phyloP scores from a whole-genome alignment of 352 stramenopile genomes.

The Phytophthora constricta region DNA sequence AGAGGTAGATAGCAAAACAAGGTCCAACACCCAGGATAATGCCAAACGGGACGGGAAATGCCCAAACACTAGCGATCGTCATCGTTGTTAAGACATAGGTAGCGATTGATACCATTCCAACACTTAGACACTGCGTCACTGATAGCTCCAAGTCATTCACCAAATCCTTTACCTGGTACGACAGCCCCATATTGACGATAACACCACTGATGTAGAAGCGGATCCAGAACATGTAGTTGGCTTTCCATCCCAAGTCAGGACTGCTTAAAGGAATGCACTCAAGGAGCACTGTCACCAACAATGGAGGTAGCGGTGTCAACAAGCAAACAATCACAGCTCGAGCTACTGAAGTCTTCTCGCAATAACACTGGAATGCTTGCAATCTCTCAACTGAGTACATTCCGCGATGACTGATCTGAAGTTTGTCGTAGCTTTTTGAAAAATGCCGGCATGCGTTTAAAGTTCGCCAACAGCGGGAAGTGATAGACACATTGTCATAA shows the following conservation, averaged over 20 bases:
- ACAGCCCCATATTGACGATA: constrained; percentile 4
- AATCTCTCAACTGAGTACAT: constrained; percentile 48
- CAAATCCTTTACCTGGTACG: constrained; percentile 16
- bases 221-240: background rate
- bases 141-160: constrained; percentile 11
- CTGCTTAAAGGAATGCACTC: background rate
- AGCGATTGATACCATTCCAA: constrained; percentile 3
- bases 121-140: constrained; percentile 2
- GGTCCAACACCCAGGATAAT: constrained; percentile 24
- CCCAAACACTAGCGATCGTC: constrained; percentile 27
- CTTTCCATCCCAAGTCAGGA: background rate
- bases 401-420: constrained; percentile 34
- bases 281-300: constrained; percentile 4
- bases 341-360: background rate
- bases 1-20: constrained; percentile 16
- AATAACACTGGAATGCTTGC: constrained; percentile 39
- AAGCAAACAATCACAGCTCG: constrained; percentile 9
- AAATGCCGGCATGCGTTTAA: background rate
- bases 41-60: constrained; percentile 49
- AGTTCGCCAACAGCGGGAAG: too few relatives aligned
- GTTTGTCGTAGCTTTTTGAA: constrained; percentile 2
- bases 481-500: too few relatives aligned
- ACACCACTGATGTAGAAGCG: constrained; percentile 6
- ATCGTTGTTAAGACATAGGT: constrained; percentile 27
- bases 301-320: constrained; percentile 16